These are phyloP conservation scores for Talaromyces sp. DNA, from an alignment of 2,329 filamentous ascomycete species.

Conservation along the genomic window DNA sequence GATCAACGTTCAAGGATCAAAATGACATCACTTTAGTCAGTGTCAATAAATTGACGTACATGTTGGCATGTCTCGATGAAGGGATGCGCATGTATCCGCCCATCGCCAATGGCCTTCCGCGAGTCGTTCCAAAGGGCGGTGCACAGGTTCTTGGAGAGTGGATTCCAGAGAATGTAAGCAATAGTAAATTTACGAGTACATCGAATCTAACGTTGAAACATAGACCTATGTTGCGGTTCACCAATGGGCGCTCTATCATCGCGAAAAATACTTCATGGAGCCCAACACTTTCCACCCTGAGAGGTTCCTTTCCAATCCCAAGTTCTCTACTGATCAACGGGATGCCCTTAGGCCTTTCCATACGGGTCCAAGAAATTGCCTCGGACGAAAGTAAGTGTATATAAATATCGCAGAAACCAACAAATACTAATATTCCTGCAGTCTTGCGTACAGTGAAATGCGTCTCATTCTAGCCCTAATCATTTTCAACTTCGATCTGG, in stretches of 20 bases:
- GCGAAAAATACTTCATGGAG: neutral
- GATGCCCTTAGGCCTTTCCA: neutral
- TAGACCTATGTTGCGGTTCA: neutral
- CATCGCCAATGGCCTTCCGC: conserved; percentile 19
- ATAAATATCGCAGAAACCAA: neutral
- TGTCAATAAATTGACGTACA: conserved; percentile 28
- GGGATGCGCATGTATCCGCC: conserved; percentile 37
- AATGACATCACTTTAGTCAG: conserved; percentile 32
- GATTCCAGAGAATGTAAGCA: neutral
- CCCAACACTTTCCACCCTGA: neutral
- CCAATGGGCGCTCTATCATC: neutral
- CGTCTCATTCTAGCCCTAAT: conserved; percentile 46
- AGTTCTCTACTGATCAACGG: neutral
- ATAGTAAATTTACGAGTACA: no score
- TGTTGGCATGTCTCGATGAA: conserved; percentile 39
- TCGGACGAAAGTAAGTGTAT: neutral
- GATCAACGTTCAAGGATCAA: conserved; percentile 26
- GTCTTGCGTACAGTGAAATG: conserved; percentile 50
- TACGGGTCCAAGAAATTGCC: neutral
- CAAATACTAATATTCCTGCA: conserved; percentile 16
- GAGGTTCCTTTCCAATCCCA: neutral
- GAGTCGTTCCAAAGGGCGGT: conserved; percentile 7
- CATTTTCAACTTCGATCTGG: conserved; percentile 49
- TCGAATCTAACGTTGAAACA: no score
- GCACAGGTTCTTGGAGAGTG: neutral